phyloP scores from a whole-genome alignment of 768 basidiomycete genomes.

The Mycena latifolia region DNA sequence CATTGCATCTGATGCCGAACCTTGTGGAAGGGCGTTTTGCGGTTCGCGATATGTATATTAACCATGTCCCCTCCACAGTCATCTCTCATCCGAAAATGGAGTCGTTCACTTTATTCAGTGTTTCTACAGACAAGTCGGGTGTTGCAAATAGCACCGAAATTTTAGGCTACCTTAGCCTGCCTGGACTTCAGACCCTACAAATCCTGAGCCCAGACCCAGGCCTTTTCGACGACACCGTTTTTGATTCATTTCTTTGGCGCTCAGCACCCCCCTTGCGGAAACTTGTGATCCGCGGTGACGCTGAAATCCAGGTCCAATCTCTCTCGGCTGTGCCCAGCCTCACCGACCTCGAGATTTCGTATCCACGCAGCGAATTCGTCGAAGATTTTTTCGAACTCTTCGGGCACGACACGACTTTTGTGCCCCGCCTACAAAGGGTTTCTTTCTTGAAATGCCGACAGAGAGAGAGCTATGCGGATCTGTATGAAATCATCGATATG shows the following conservation, averaged over 20 bases:
- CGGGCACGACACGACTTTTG: neutral
- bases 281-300: neutral
- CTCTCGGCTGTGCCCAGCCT: neutral
- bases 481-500: neutral
- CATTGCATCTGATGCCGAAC: constrained; percentile 12
- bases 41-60: no score
- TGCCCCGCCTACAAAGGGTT: constrained; percentile 11
- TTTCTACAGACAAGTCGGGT: no score
- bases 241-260: neutral
- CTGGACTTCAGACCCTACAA: neutral
- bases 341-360: constrained; percentile 11
- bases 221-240: neutral
- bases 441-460: constrained; percentile 3
- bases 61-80: no score
- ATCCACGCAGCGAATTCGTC: neutral
- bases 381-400: neutral
- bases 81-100: constrained; percentile 7
- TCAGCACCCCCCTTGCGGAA: neutral
- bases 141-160: neutral
- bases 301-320: neutral
- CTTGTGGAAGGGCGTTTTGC: constrained; percentile 10
- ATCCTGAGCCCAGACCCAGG: neutral
- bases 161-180: neutral
- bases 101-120: constrained; percentile 9
- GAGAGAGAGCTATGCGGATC: neutral